These are phyloP conservation scores for Citrus unshiu DNA, from an alignment of 345 rosid genomes.

Conservation along the genomic window DNA sequence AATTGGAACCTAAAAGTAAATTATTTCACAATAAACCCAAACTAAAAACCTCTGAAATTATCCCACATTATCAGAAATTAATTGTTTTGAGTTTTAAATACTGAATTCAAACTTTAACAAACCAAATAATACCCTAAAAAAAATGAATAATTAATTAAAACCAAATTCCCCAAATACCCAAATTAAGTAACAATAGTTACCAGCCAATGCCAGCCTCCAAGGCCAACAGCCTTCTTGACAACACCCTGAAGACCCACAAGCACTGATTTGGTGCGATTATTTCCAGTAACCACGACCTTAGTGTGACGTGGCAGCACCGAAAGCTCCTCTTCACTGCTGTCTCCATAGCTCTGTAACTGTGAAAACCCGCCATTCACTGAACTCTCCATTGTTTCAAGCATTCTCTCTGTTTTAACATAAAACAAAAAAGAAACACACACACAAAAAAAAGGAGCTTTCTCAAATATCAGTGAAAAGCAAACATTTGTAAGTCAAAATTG, in stretches of 20 bases:
- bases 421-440: background rate
- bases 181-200: conserved; percentile 28
- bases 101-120: conserved; percentile 4
- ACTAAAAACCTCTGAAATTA: conserved; percentile 11
- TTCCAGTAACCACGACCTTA: conserved; percentile 91
- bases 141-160: no score
- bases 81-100: background rate
- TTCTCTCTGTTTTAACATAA: conserved; percentile 23
- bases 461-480: conserved; percentile 8
- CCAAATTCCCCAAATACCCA: conserved; percentile 2
- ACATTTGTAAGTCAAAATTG: conserved; percentile 25
- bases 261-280: conserved; percentile 96
- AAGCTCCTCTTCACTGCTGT: conserved; percentile 87
- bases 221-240: conserved; percentile 94
- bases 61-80: conserved; percentile 28
- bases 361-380: conserved; percentile 64
- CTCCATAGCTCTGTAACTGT: conserved; percentile 76
- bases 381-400: conserved; percentile 71
- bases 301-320: conserved; percentile 93
- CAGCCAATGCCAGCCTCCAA: conserved; percentile 99
- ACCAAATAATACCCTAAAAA: background rate
- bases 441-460: background rate
- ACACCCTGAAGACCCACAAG: conserved; percentile 96
- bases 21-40: background rate
- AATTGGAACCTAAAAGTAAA: background rate